A percentile compares a stretch with the other conserved stretches of the same genome.
These are phyloP conservation scores for Furcasterigmium sp. DNA, from an alignment of 2,329 filamentous ascomycete species.

Conservation along the genomic window DNA sequence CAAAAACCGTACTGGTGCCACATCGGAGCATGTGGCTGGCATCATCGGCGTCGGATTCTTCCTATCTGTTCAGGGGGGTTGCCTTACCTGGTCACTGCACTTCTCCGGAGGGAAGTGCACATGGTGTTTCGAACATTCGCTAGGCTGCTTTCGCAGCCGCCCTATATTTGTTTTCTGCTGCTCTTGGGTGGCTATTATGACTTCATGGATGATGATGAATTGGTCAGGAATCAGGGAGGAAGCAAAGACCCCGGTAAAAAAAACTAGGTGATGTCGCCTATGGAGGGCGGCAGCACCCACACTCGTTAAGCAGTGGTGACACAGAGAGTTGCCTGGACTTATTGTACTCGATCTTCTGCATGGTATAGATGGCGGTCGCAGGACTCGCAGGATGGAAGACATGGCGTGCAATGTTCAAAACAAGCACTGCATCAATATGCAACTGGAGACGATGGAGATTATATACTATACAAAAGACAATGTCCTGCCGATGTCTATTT, in stretches of 20 bases:
- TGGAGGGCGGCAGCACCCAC: neutral
- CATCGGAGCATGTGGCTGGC: neutral
- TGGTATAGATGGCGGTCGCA: too few species aligned
- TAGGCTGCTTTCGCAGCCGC: too few species aligned
- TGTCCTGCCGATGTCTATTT: too few species aligned
- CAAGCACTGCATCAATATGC: too few species aligned
- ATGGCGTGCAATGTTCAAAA: too few species aligned
- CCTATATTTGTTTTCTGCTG: neutral
- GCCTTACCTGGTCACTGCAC: neutral
- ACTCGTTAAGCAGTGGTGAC: too few species aligned
- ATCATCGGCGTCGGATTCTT: neutral
- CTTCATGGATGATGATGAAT: constrained; percentile 12
- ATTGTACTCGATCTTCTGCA: neutral
- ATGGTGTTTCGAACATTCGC: too few species aligned
- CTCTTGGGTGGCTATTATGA: too few species aligned
- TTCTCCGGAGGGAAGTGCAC: neutral
- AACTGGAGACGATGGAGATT: too few species aligned
- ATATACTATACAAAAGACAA: too few species aligned
- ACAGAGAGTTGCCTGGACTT: neutral
- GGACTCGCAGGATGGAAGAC: too few species aligned
- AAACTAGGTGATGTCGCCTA: neutral
- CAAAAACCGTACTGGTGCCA: neutral
- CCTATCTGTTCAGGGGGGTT: neutral
- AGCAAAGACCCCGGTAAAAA: neutral
- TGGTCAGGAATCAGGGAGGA: constrained; percentile 1